phyloP scores from a whole-genome alignment of 352 stramenopile genomes.

The Elongisporangium senticosum region DNA sequence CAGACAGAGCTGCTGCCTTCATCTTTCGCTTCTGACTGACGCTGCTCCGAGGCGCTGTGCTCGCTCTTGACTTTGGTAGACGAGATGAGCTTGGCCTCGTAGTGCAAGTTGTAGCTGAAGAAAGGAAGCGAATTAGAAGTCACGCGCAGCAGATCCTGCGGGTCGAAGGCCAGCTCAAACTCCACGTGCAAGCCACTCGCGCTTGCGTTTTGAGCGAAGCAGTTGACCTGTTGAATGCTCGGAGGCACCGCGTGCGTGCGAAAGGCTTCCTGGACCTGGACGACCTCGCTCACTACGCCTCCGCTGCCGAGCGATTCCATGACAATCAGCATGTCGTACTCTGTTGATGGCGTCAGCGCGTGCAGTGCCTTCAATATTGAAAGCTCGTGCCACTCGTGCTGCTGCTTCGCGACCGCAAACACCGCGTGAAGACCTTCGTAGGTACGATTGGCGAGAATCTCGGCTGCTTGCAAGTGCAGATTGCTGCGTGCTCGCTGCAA shows the following conservation, averaged over 20 bases:
- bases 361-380: slow-evolving; percentile 19
- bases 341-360: slow-evolving; percentile 33
- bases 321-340: slow-evolving; percentile 55
- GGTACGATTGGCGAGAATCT: slow-evolving; percentile 25
- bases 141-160: slow-evolving; percentile 27
- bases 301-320: slow-evolving; percentile 49
- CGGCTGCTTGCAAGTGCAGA: background rate
- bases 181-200: slow-evolving; percentile 32
- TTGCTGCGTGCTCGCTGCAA: background rate
- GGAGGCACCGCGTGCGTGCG: slow-evolving; percentile 54
- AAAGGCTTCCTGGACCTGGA: slow-evolving; percentile 15
- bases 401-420: slow-evolving; percentile 17
- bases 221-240: slow-evolving; percentile 23
- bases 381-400: slow-evolving; percentile 19
- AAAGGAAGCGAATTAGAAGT: slow-evolving; percentile 23
- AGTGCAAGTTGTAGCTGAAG: slow-evolving; percentile 49
- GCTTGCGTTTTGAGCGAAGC: slow-evolving; percentile 29
- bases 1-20: slow-evolving; percentile 7
- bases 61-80: background rate
- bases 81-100: slow-evolving; percentile 23
- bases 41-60: background rate
- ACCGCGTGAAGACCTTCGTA: slow-evolving; percentile 3
- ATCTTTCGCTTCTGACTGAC: background rate
- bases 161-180: slow-evolving; percentile 34
- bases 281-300: slow-evolving; percentile 40